phyloP scores from a whole-genome alignment of 257 asterid genomes.

The Mentha longifolia region DNA sequence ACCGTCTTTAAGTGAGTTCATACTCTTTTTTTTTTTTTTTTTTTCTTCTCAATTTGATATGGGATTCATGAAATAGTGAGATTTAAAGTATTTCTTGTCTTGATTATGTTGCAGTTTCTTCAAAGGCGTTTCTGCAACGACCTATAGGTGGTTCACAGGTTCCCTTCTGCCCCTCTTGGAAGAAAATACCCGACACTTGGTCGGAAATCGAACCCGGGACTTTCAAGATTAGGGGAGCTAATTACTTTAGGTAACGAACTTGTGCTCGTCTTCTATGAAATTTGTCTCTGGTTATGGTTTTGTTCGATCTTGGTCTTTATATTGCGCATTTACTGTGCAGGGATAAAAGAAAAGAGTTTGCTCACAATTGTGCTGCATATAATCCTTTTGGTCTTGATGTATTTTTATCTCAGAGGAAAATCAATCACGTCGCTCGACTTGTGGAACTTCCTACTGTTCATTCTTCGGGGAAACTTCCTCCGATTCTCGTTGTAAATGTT shows the following conservation, averaged over 20 bases:
- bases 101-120: constrained; percentile 60
- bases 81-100: neutral
- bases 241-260: constrained; percentile 59
- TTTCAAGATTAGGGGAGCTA: constrained; percentile 80
- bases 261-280: neutral
- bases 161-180: constrained; percentile 79
- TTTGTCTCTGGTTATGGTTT: neutral
- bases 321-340: constrained; percentile 43
- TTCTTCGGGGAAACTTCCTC: constrained; percentile 74
- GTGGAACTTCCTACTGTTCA: constrained; percentile 72
- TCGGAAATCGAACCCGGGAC: constrained; percentile 79
- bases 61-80: neutral
- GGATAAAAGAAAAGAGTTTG: constrained; percentile 87
- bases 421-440: constrained; percentile 80
- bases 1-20: constrained; percentile 62
- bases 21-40: neutral
- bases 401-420: constrained; percentile 77
- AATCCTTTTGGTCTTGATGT: constrained; percentile 93
- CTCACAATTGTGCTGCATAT: constrained; percentile 80
- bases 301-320: neutral
- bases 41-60: too few species aligned
- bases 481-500: constrained; percentile 89
- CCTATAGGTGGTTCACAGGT: constrained; percentile 94
- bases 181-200: constrained; percentile 87
- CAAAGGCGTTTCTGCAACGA: constrained; percentile 70